These are phyloP conservation scores for Aschersonia sp. DNA, from an alignment of 2,329 filamentous ascomycete genomes.

Conservation along the genomic window DNA sequence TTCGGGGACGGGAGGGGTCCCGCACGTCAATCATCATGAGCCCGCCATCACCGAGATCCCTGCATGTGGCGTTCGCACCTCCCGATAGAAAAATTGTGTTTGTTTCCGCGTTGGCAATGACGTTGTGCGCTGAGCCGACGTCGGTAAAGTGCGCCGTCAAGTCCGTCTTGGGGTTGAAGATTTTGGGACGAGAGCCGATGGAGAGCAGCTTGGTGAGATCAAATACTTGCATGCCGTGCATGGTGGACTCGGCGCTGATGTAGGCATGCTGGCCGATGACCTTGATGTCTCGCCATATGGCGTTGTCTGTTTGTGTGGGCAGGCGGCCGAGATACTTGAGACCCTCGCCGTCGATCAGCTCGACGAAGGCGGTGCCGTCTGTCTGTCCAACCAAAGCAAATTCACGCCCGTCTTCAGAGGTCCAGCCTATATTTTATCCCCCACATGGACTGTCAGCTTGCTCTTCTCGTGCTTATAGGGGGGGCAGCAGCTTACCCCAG, in stretches of 20 bases:
- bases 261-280: conserved; percentile 21
- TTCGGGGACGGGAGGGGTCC: conserved; percentile 33
- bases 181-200: conserved; percentile 16
- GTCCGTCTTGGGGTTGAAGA: conserved; percentile 15
- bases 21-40: conserved; percentile 41
- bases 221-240: conserved; percentile 49
- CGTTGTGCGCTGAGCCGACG: conserved; percentile 29
- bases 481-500: conserved; percentile 11
- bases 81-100: conserved; percentile 28
- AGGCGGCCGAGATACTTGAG: conserved; percentile 32
- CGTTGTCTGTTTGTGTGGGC: conserved; percentile 22
- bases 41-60: conserved; percentile 25
- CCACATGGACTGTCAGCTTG: neutral
- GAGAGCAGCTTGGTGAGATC: conserved; percentile 39
- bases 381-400: conserved; percentile 32
- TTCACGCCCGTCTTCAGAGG: conserved; percentile 29
- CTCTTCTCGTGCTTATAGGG: neutral
- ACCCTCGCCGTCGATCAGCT: conserved; percentile 27
- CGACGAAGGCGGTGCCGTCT: conserved; percentile 35
- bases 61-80: conserved; percentile 12
- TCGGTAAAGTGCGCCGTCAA: conserved; percentile 18
- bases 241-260: conserved; percentile 27
- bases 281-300: conserved; percentile 26
- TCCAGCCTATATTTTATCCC: conserved; percentile 22
- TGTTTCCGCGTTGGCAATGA: conserved; percentile 22